These are phyloP conservation scores for Mollisia scopiformis DNA, from an alignment of 2,329 filamentous ascomycete genomes.

Conservation along the genomic window DNA sequence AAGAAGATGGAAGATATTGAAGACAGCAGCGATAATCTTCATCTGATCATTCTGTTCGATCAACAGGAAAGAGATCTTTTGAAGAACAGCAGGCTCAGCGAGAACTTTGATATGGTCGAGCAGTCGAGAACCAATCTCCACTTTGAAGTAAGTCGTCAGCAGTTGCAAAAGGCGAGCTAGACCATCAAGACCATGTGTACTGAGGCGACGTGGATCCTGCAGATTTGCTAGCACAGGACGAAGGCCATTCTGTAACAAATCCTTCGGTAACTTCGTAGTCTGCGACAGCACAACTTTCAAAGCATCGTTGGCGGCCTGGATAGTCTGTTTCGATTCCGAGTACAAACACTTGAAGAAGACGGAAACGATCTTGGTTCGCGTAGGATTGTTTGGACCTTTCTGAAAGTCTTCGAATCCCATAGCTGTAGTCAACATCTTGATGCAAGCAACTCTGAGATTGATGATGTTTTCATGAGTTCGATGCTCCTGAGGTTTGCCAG, in stretches of 20 bases:
- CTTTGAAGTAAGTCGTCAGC: conserved; percentile 98
- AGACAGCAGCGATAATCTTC: conserved; percentile 92
- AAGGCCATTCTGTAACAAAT: conserved; percentile 90
- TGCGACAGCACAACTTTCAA: conserved; percentile 85
- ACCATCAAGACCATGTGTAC: conserved; percentile 86
- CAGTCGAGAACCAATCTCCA: conserved; percentile 92
- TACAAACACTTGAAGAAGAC: conserved; percentile 99
- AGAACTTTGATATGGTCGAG: conserved; percentile 93
- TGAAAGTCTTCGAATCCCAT: conserved; percentile 93
- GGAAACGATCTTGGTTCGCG: conserved; percentile 75
- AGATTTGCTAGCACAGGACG: conserved; percentile 95
- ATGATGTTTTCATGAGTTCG: conserved; percentile 95
- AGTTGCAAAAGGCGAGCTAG: conserved; percentile 86
- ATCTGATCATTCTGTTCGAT: conserved; percentile 92
- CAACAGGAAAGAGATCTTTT: conserved; percentile 91
- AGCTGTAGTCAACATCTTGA: conserved; percentile 88
- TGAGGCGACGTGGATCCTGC: conserved; percentile 89
- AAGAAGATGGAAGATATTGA: conserved; percentile 97
- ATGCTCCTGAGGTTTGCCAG: conserved; percentile 91
- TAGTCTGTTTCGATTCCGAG: conserved; percentile 87
- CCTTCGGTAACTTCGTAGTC: conserved; percentile 91
- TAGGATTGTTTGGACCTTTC: conserved; percentile 70
- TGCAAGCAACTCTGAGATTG: conserved; percentile 87
- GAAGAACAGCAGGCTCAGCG: conserved; percentile 77
- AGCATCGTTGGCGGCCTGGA: conserved; percentile 90